These are phyloP conservation scores for Fistulinella staudtii DNA, from an alignment of 1,284 basidiomycete genomes.

Conservation along the genomic window DNA sequence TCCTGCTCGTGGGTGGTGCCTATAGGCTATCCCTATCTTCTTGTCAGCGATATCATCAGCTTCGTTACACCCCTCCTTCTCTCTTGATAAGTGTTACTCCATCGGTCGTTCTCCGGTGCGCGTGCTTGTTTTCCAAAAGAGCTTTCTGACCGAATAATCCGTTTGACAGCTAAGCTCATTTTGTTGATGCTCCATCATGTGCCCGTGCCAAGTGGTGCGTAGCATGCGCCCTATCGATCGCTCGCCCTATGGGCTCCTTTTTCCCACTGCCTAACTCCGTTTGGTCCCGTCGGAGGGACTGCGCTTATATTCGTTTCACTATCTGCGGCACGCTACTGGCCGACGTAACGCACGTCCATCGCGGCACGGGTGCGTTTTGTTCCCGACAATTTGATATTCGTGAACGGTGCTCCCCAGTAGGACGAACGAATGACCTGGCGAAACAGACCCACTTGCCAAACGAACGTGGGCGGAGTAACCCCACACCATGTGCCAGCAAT, in stretches of 20 bases:
- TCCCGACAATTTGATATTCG: conserved; percentile 3
- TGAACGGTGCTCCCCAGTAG: not conserved
- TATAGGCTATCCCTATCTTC: conserved; percentile 2
- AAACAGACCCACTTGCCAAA: conserved; percentile 1
- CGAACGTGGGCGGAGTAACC: not conserved
- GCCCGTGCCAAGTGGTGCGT: not conserved
- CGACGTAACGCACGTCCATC: conserved; percentile 3
- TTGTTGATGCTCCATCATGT: conserved; percentile 4
- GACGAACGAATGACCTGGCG: not conserved
- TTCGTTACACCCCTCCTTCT: conserved; percentile 3
- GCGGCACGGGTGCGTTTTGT: not conserved
- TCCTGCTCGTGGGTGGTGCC: not conserved
- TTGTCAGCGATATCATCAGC: conserved; percentile 1
- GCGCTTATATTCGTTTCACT: not conserved
- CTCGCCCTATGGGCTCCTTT: too few relatives aligned
- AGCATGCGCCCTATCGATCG: too few relatives aligned
- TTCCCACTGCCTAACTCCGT: conserved; percentile 7
- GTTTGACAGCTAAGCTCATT: conserved; percentile 1
- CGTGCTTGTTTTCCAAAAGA: not conserved
- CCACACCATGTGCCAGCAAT: not conserved
- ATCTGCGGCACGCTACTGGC: not conserved
- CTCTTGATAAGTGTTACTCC: conserved; percentile 3
- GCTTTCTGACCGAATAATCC: not conserved
- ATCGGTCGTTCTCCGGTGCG: conserved; percentile 8
- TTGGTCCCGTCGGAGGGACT: conserved; percentile 9